Base-by-base conservation (phyloP, 148 eudicot species). In the Fagopyrum esculentum region DNA sequence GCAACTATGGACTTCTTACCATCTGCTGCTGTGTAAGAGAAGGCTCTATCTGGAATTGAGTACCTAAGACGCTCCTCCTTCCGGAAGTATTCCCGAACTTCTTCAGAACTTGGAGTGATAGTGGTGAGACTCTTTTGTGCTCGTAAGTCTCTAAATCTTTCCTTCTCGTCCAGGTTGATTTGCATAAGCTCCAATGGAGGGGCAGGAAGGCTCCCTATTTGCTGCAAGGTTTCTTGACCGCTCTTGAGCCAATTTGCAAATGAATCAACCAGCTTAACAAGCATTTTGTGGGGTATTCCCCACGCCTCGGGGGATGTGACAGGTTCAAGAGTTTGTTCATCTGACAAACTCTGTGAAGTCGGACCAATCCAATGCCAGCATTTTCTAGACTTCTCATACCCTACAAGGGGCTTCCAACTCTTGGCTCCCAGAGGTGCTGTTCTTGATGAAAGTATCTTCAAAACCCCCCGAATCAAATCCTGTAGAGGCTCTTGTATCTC, bases 401-500 rank as follows among this genome's bases (percentile, higher is more conserved):
- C 71, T 29, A 85, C 93, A 56, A 95, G 91, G 40, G 96, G 85
- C 79, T 95, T 95, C 98, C 98, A 94, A 54, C 90, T 92, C 84
- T 92, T 95, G 72, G 98, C 97, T 59, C 96, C 93, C 59, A 90
- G 72, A 45, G 98, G 97, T 49, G 98, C 96, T 7, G 98, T 85
- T 85, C 81, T 90, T 69, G 96, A 90, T 44, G 91, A 85, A 75
- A 95, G 82, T 77, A 89, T 85, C 81, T 90, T 95, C 79, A 95
- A 79, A 73, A 89, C 98, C 68, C 98, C 98, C 82, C 96, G 85
- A 52, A 95, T 80, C 79, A 95, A 77, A 83, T 95, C 98, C 78
- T 86, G 92, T 79, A 95, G 98, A 71, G 98, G 98, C 81, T 95
- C 97, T 71, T 84, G 97, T 46, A 96, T 92, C 81, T 90, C 97